A percentile compares a stretch with the other conserved stretches of the same genome.
Conservation (phyloP, 352 stramenopile species). For the Phytopythium ostracodes region DNA sequence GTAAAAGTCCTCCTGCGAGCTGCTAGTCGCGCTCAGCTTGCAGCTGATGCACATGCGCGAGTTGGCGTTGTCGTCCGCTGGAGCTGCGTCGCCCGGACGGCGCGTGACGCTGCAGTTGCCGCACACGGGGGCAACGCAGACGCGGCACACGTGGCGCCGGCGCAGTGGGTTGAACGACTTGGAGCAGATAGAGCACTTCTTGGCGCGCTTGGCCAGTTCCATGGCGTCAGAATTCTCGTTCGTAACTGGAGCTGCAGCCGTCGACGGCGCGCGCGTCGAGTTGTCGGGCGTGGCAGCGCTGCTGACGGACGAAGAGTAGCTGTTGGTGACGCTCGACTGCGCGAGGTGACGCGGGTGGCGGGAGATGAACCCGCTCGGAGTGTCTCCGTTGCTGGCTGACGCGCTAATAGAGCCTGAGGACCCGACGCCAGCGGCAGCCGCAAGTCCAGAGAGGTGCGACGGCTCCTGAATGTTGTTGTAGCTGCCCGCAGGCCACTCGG, state of each 20-base stretch:
- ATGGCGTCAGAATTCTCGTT: slow-evolving; percentile 3
- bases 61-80: slow-evolving; percentile 21
- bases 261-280: background rate
- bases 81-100: slow-evolving; percentile 7
- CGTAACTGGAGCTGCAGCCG: background rate
- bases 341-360: slow-evolving; percentile 5
- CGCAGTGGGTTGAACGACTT: slow-evolving; percentile 84
- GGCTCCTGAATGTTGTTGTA: slow-evolving; percentile 10
- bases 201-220: slow-evolving; percentile 44
- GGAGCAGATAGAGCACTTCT: slow-evolving; percentile 70
- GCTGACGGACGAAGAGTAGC: slow-evolving; percentile 19
- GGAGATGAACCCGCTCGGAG: background rate
- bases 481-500: slow-evolving; percentile 22
- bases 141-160: slow-evolving; percentile 64
- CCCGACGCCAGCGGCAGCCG: slow-evolving; percentile 2
- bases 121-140: slow-evolving; percentile 60
- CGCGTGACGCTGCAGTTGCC: slow-evolving; percentile 67
- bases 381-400: slow-evolving; percentile 18
- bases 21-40: slow-evolving; percentile 61
- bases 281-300: slow-evolving; percentile 6
- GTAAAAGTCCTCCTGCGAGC: slow-evolving; percentile 46
- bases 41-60: slow-evolving; percentile 72
- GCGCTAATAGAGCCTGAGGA: slow-evolving; percentile 20
- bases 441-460: background rate
- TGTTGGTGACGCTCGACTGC: slow-evolving; percentile 13